Conservation (phyloP, 2,329 filamentous ascomycete species). For the Aspergillus hiratsukae region DNA sequence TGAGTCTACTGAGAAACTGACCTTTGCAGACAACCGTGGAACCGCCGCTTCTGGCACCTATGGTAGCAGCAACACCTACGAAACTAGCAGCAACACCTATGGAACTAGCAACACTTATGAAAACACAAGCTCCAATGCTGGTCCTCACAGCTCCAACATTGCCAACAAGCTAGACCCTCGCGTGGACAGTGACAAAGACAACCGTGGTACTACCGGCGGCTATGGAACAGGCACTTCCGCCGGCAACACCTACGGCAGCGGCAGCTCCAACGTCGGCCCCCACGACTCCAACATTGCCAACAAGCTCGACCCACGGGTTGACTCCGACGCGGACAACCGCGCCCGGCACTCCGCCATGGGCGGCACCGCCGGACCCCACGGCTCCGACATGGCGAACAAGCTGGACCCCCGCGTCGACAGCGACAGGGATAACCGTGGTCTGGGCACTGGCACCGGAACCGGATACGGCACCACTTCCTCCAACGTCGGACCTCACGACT, state of each 20-base stretch:
- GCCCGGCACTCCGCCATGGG: neutral
- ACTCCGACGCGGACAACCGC: slow-evolving; percentile 12
- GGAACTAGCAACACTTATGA: neutral
- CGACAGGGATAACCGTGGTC: slow-evolving; percentile 9
- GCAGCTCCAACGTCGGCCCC: slow-evolving; percentile 8
- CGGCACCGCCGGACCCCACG: slow-evolving; percentile 1
- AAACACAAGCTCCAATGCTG: slow-evolving; percentile 4
- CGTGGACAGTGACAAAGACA: no score
- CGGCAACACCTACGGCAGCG: neutral
- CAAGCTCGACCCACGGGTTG: slow-evolving; percentile 16
- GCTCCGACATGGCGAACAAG: slow-evolving; percentile 29
- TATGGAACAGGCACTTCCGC: neutral
- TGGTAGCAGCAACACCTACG: neutral
- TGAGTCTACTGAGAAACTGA: no score
- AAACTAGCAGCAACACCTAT: neutral
- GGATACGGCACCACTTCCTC: slow-evolving; percentile 8
- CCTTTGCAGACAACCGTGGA: neutral
- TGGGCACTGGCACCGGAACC: neutral
- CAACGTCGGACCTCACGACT: slow-evolving; percentile 36
- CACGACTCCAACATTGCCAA: slow-evolving; percentile 28
- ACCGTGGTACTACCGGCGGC: no score
- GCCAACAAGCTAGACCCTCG: neutral
- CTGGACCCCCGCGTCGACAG: slow-evolving; percentile 13
- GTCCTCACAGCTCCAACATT: slow-evolving; percentile 27
- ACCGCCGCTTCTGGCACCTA: slow-evolving; percentile 1